Evolutionary conservation across 2,329 filamentous ascomycete species (phyloP).

Genomic region (Alternaria metachromatica): DNA sequence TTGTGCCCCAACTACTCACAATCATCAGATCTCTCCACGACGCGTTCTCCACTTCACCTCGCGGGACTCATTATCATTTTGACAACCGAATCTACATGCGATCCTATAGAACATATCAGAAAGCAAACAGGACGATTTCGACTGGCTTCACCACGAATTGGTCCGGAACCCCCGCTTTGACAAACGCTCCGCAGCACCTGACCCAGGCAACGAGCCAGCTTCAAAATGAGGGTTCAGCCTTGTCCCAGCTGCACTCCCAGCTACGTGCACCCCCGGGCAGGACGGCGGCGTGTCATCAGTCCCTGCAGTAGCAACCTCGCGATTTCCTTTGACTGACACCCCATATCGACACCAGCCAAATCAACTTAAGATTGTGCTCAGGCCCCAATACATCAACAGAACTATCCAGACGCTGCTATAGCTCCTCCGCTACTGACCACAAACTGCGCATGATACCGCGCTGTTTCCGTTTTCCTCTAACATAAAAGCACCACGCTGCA

Average conservation of each 20-base stretch:
- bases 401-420: background rate
- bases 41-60: background rate
- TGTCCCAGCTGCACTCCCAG: background rate
- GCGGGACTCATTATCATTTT: background rate
- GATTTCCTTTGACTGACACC: background rate
- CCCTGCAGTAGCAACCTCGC: background rate
- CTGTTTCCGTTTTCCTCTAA: background rate
- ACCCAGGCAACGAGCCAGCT: background rate
- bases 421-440: background rate
- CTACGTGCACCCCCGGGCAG: background rate
- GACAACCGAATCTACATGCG: background rate
- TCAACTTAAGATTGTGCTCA: background rate
- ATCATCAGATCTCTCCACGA: background rate
- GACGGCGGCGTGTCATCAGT: background rate
- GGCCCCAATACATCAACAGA: background rate
- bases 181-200: background rate
- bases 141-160: background rate
- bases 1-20: background rate
- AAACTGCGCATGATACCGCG: background rate
- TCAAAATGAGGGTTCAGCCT: conserved; percentile 1
- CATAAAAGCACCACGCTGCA: background rate
- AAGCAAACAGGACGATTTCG: background rate
- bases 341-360: background rate
- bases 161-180: background rate
- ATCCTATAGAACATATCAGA: background rate